Conservation (phyloP, 305 asterid genomes). For the Solanum hybrid region DNA sequence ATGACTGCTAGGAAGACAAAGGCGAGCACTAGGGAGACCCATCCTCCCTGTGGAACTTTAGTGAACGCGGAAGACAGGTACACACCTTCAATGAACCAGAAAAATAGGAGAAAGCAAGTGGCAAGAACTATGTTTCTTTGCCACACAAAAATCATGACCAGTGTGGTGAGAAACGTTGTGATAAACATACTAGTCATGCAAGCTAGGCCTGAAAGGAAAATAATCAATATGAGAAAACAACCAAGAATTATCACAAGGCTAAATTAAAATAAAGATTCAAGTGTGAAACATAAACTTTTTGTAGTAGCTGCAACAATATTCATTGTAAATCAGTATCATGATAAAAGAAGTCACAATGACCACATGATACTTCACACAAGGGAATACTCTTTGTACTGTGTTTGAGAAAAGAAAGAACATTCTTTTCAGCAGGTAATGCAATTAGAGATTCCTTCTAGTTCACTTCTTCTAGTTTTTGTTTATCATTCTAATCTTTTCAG, state of each 20-base stretch:
- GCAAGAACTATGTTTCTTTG: slow-evolving; percentile 52
- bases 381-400: background rate
- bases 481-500: background rate
- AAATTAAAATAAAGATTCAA: background rate
- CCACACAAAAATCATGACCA: slow-evolving; percentile 83
- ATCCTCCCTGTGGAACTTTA: slow-evolving; percentile 89
- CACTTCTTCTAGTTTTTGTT: background rate
- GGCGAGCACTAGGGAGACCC: slow-evolving; percentile 81
- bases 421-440: slow-evolving; percentile 1
- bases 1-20: slow-evolving; percentile 61
- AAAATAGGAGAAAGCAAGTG: slow-evolving; percentile 54
- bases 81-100: slow-evolving; percentile 62
- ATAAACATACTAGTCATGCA: slow-evolving; percentile 92
- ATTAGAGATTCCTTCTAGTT: background rate
- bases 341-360: background rate
- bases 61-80: slow-evolving; percentile 54
- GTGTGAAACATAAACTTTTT: background rate
- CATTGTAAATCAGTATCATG: background rate
- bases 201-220: slow-evolving; percentile 67
- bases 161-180: slow-evolving; percentile 85
- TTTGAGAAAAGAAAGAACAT: background rate
- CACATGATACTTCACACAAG: background rate
- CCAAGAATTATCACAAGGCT: background rate
- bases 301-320: background rate
- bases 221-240: slow-evolving; percentile 6